A percentile compares a stretch with the other conserved stretches of the same genome.
Evolutionary conservation across 768 basidiomycete species (phyloP).

Genomic region (Psilocybe sp.): DNA sequence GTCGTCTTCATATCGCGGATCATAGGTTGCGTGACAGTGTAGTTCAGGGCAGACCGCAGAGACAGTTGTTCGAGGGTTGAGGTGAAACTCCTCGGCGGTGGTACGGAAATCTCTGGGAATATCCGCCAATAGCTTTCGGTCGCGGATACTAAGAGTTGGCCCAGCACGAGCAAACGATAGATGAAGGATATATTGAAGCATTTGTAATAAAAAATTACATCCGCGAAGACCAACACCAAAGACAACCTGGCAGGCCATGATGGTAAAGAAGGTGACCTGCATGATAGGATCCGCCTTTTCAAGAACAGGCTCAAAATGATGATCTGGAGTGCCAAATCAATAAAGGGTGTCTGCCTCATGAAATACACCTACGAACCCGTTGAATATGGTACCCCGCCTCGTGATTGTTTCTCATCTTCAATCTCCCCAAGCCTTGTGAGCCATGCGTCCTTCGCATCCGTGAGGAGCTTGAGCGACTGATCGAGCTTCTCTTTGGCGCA

Average conservation of each 20-base stretch:
- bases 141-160: slow-evolving; percentile 5
- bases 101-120: slow-evolving; percentile 8
- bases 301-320: slow-evolving; percentile 2
- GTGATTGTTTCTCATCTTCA: too few species aligned
- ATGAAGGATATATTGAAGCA: slow-evolving; percentile 13
- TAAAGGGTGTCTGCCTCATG: neutral
- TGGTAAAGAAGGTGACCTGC: slow-evolving; percentile 6
- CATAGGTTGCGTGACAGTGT: slow-evolving; percentile 5
- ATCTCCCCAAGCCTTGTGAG: too few species aligned
- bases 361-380: too few species aligned
- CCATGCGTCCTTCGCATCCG: too few species aligned
- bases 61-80: slow-evolving; percentile 3
- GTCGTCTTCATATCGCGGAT: neutral
- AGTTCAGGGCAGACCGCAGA: slow-evolving; percentile 10
- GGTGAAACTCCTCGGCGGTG: slow-evolving; percentile 3
- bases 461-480: too few species aligned
- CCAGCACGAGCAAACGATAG: slow-evolving; percentile 6
- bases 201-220: slow-evolving; percentile 7
- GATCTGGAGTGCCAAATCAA: neutral
- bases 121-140: slow-evolving; percentile 8
- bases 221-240: slow-evolving; percentile 9
- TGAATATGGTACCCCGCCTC: too few species aligned
- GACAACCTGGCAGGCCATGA: slow-evolving; percentile 11
- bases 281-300: slow-evolving; percentile 7
- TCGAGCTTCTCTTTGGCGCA: too few species aligned